Evolutionary conservation across 768 basidiomycete genomes (phyloP).

Genomic region (Xanthoconium purpureum): DNA sequence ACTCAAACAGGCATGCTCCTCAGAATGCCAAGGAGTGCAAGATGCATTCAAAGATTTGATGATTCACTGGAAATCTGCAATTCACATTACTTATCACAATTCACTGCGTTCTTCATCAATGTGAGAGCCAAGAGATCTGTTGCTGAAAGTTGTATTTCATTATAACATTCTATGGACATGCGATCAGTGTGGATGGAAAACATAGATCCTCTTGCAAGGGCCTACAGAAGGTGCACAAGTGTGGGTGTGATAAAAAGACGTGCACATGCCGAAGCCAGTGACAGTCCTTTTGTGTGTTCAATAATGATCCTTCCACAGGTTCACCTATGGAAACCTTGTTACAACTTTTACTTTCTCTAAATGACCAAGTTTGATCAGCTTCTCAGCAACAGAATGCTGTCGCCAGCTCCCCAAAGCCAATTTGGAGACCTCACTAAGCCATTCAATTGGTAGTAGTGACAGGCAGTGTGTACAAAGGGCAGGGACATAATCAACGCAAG

Average conservation of each 20-base stretch:
- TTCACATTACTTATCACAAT: slow-evolving; percentile 82
- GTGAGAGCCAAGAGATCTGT: slow-evolving; percentile 76
- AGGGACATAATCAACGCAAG: slow-evolving; percentile 88
- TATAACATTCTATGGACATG: slow-evolving; percentile 29
- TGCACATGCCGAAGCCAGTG: neutral
- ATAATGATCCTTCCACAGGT: slow-evolving; percentile 79
- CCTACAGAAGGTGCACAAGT: slow-evolving; percentile 11
- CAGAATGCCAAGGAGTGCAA: slow-evolving; percentile 75
- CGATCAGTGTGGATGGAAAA: slow-evolving; percentile 4
- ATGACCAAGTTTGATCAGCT: slow-evolving; percentile 77
- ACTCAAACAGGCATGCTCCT: slow-evolving; percentile 76
- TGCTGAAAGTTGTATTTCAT: slow-evolving; percentile 46
- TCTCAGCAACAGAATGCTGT: slow-evolving; percentile 51
- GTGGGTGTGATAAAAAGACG: neutral
- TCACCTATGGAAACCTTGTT: slow-evolving; percentile 82
- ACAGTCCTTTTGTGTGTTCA: slow-evolving; percentile 25
- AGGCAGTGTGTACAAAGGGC: slow-evolving; percentile 89
- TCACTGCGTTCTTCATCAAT: slow-evolving; percentile 81
- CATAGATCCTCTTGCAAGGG: slow-evolving; percentile 2
- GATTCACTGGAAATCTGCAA: slow-evolving; percentile 56
- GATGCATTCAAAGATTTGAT: slow-evolving; percentile 82
- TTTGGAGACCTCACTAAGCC: slow-evolving; percentile 86
- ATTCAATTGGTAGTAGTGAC: slow-evolving; percentile 90
- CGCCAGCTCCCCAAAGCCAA: slow-evolving; percentile 61
- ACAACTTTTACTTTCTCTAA: slow-evolving; percentile 85